Conservation (phyloP, 768 basidiomycete species). For the Lentinula edodes region DNA sequence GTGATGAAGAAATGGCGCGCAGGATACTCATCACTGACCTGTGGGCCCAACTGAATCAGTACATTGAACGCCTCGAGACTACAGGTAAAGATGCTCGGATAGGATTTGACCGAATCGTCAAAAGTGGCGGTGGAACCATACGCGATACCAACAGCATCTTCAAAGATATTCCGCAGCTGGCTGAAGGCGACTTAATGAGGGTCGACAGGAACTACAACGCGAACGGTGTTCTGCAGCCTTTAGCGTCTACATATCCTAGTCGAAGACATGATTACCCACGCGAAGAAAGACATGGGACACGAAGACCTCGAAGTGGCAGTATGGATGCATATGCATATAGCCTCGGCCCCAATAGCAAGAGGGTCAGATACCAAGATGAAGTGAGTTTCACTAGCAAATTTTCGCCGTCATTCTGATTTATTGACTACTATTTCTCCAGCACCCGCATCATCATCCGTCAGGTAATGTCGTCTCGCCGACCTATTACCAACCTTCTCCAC, state of each 20-base stretch:
- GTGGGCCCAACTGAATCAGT: background rate
- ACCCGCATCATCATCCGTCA: background rate
- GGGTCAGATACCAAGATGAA: slow-evolving; percentile 3
- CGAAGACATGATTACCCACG: slow-evolving; percentile 1
- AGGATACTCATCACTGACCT: slow-evolving; percentile 1
- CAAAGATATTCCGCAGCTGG: background rate
- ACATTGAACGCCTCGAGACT: slow-evolving; percentile 2
- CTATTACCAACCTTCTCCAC: slow-evolving; percentile 8
- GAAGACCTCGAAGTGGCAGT: slow-evolving; percentile 5
- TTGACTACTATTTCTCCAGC: background rate
- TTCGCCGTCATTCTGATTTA: background rate
- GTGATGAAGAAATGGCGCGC: slow-evolving; percentile 4
- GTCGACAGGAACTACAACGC: background rate
- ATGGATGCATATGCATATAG: slow-evolving; percentile 3
- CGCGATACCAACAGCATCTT: background rate
- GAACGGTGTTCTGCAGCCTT: background rate
- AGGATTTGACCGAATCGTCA: slow-evolving; percentile 2
- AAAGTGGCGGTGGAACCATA: background rate
- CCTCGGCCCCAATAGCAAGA: background rate
- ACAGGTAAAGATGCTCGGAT: background rate
- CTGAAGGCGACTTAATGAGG: background rate
- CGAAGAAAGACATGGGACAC: slow-evolving; percentile 1
- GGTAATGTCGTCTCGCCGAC: background rate
- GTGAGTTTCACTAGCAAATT: background rate
- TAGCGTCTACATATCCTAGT: background rate